Evolutionary conservation across 129 eudicot genomes (phyloP), one percentile per base, ranked within the genome.

Genomic region (Saussurea involucrata): DNA sequence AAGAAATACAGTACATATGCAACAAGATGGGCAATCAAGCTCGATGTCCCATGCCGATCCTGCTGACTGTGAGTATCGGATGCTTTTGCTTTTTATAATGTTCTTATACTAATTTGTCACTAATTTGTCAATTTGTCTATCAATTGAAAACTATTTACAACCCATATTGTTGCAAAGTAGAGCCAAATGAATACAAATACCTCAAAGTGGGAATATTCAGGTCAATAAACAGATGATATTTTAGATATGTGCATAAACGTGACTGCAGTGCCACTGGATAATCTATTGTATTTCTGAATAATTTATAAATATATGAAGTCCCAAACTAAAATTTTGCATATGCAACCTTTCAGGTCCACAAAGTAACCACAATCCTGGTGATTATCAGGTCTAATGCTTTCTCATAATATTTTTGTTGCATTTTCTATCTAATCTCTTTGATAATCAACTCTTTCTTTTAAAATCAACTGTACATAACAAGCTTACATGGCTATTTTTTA

Each of bases 1-100:
- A 57, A 87, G 83, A 82, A 79, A 81, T 61, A 67, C 82, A 29
- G 81, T 76, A 37, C 85, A 76, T 83, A 83, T 66, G 75, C 95
- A 76, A 57, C 82, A 79, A 49, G 91, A 84, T 80, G 86, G 80
- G 57, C 79, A 75, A 81, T 76, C 90, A 34, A 81, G 64, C 80
- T 66, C 84, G 25, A 63, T 69, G 79, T 61, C 85, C n/a, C 74
- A 81, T 29, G 67, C 87, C 44, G 76, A 55, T 83, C 55, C 76
- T 2, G 77, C 84, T 69, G 90, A 94, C 53, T 89, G 97, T 94
- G 80, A 89, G 98, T 80, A 71, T 27, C 53, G 69, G 60, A 32
- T 25, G 74, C 53, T 32, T 76, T 73, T 44, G 24, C 33, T 46
- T 22, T 63, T 24, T 20, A 8, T 10, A 66, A 31, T 21, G 22